Base-by-base conservation (phyloP, 768 basidiomycete genomes). In the Lactarius quietus region DNA sequence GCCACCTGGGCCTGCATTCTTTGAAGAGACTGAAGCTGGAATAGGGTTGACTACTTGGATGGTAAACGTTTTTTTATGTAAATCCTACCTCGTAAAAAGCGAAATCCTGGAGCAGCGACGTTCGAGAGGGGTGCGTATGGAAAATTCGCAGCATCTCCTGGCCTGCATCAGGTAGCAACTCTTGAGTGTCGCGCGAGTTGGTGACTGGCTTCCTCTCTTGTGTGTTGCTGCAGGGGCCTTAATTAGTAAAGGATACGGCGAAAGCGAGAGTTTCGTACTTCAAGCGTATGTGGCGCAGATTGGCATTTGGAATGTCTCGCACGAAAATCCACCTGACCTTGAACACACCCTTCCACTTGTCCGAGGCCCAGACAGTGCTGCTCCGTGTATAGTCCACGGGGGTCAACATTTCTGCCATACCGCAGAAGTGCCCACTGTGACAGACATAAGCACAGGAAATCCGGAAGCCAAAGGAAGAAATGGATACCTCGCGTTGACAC, bases 271-370 rank as follows among this genome's bases (percentile, higher is more conserved):
- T 59, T 38, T 69, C 83, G 35, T 75, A 93, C 92, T 88, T 89
- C 57, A 95, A 77, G 68, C 92, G 88, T 73, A 97, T 95, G 75
- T 96, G 94, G 56, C 94, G 83, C 55, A 97, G 77, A 60, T 88
- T 91, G 68, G 91, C 85, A 72, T 95, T 95, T 29, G 93, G 94
- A 57, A 94, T 94, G 73, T 98, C 96, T 63, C 94, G 88, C 63
- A 99, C 95, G 74, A 94, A 98, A 68, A 98, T 88, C 97, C 97
- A 98, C 63, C 89, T 85, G 29, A 99, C 93, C 78, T 95, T 96
- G 82, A 99, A 97, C 59, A 98, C 93, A 28, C 97, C 97, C 76
- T 99, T 98, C 97, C 97, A 99, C 75, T 99, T 99, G 77, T 98
- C 95, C 38, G 95, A 95, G 1, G 95, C 95, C 97, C 97, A 99